phyloP scores from a whole-genome alignment of 495 filamentous ascomycete genomes.

The Hypoxylon lenormandii region DNA sequence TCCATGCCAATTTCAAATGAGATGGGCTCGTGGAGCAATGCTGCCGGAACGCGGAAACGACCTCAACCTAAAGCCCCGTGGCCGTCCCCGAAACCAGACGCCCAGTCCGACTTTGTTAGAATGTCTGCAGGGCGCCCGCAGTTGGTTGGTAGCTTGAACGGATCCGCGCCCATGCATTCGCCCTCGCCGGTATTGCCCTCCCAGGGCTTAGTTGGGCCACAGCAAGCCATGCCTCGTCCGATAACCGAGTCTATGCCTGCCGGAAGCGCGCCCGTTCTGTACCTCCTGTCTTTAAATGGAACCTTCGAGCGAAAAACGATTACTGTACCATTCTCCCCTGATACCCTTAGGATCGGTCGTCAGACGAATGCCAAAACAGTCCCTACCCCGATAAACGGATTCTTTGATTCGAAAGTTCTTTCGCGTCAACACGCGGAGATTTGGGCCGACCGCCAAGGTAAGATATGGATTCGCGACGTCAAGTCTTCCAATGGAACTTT shows the following conservation, averaged over 20 bases:
- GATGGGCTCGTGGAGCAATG: conserved; percentile 62
- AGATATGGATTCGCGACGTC: conserved; percentile 95
- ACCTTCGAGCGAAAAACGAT: conserved; percentile 98
- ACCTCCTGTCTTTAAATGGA: conserved; percentile 85
- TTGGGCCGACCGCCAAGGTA: conserved; percentile 89
- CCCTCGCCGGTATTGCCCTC: conserved; percentile 75
- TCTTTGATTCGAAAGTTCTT: conserved; percentile 96
- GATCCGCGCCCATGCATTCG: conserved; percentile 79
- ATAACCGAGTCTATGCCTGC: conserved; percentile 64
- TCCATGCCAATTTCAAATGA: conserved; percentile 59
- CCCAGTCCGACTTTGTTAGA: conserved; percentile 60
- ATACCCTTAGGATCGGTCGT: conserved; percentile 89
- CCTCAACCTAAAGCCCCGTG: conserved; percentile 72
- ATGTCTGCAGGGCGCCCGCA: conserved; percentile 57
- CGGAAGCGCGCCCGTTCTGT: conserved; percentile 78
- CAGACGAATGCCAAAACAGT: conserved; percentile 97
- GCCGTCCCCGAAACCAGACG: conserved; percentile 66
- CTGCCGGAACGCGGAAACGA: conserved; percentile 72
- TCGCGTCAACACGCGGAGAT: conserved; percentile 96
- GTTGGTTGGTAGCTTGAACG: conserved; percentile 66
- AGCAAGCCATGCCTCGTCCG: conserved; percentile 62
- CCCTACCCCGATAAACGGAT: conserved; percentile 88
- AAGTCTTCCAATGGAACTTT: conserved; percentile 99
- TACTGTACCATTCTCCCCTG: conserved; percentile 85
- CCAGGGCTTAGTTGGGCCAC: conserved; percentile 54